Evolutionary conservation across 768 basidiomycete genomes (phyloP), one percentile per base, ranked within the genome.

Genomic region (Mycena sanguinolenta): DNA sequence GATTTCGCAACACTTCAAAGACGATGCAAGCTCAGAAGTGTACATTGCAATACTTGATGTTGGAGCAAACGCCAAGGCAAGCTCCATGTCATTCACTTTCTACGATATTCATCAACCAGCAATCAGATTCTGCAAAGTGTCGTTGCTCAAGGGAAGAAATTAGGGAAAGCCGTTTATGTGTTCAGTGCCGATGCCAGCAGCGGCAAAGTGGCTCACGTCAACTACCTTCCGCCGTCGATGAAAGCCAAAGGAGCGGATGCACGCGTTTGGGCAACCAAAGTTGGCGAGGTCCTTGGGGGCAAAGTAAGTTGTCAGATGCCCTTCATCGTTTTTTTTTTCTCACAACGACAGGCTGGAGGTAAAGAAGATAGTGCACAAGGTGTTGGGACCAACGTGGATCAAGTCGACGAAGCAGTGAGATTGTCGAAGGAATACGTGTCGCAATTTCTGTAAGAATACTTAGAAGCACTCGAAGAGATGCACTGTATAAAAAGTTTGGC

Each of bases 281-380:
- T 98, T 23, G 86, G 88, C 7, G 92, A 92, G 39, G 81, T 96
- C 12, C 75, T 99, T 13, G 96, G 97, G 28, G 98, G 98, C 50
- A 99, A 97, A 90, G 96, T 95, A 75, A 75, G 83, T 75, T 3
- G 1, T 14, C 1, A 14, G 46, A 6, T 3, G 21, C 59, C 13
- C 23, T 25, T 32, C 52, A 19, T 53, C 28, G 13, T 58, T 21
- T 14, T 14, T 50, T 62, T 23, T 13, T 62, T 32, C 42, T 59
- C 28, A 66, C 44, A 32, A 68, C 63, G 62, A 13, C 65, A 96
- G 95, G 95, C 95, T 60, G 98, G 98, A 63, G 98, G 98, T 17
- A 98, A 97, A 81, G 95, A 95, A 68, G 98, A 99, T 42, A 87
- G 89, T 64, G 93, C 93, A 2, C 95, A 97, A 77, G 98, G 98